phyloP scores from a whole-genome alignment of 306 rosid species.

The Cyclanthera cordifolia region DNA sequence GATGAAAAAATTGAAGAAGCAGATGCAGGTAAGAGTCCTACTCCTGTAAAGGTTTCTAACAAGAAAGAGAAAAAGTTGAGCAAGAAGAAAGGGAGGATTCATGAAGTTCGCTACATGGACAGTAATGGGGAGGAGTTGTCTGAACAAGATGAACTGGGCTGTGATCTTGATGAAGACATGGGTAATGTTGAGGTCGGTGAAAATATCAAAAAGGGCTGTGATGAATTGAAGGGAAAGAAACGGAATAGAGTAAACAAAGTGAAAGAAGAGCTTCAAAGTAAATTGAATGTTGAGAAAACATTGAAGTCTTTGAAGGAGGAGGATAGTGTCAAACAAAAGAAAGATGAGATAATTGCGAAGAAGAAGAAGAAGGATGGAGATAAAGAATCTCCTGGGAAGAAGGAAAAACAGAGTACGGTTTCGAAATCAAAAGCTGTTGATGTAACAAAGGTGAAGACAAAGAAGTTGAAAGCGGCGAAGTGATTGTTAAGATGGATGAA shows the following conservation, averaged over 20 bases:
- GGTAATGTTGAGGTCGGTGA: neutral
- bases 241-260: neutral
- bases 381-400: slow-evolving; percentile 5
- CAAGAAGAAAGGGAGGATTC: slow-evolving; percentile 72
- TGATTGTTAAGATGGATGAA: neutral
- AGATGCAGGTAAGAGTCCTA: neutral
- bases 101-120: slow-evolving; percentile 64
- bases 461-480: neutral
- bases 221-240: slow-evolving; percentile 7
- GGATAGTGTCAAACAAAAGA: neutral
- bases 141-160: slow-evolving; percentile 14
- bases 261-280: neutral
- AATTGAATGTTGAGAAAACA: neutral
- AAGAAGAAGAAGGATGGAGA: neutral
- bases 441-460: slow-evolving; percentile 5
- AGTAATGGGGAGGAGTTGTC: slow-evolving; percentile 21
- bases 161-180: slow-evolving; percentile 17
- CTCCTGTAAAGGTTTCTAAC: neutral
- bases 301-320: neutral
- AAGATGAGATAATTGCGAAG: neutral
- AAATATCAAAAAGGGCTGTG: neutral
- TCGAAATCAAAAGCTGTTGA: neutral
- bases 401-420: neutral
- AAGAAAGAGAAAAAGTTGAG: slow-evolving; percentile 14
- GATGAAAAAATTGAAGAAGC: neutral